Conservation (phyloP, 768 basidiomycete species). For the Coprinellus micaceus region DNA sequence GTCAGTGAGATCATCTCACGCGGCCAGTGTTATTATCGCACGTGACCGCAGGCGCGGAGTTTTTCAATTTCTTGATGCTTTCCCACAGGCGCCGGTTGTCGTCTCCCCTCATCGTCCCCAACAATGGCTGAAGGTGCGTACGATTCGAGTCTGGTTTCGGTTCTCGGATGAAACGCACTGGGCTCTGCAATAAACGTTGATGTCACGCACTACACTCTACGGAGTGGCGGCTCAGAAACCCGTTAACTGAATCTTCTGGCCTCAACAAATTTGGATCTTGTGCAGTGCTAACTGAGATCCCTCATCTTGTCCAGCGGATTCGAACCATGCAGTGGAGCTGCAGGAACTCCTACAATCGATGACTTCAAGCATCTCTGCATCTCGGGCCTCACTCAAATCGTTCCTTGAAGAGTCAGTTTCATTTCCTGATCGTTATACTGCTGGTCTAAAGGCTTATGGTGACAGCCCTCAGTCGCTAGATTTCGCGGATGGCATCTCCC, state of each 20-base stretch:
- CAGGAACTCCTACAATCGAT: constrained; percentile 48
- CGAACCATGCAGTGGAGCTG: constrained; percentile 21
- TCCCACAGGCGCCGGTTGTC: not conserved
- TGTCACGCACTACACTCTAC: constrained; percentile 44
- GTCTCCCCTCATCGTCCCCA: not conserved
- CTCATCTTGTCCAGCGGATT: constrained; percentile 19
- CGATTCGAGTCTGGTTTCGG: constrained; percentile 2
- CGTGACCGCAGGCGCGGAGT: too few species aligned
- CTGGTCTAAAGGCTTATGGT: constrained; percentile 12
- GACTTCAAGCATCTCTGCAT: constrained; percentile 57
- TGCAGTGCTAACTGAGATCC: constrained; percentile 4
- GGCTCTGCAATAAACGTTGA: constrained; percentile 46
- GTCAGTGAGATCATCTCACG: too few species aligned
- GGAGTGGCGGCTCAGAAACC: constrained; percentile 53
- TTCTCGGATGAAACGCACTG: constrained; percentile 56
- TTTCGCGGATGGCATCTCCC: constrained; percentile 79
- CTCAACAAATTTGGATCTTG: too few species aligned
- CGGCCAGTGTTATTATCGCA: too few species aligned
- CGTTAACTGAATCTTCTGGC: constrained; percentile 43
- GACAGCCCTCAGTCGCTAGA: constrained; percentile 34
- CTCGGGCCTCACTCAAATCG: constrained; percentile 51
- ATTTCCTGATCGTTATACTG: constrained; percentile 7
- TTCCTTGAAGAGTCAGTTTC: constrained; percentile 51
- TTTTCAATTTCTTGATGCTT: too few species aligned
- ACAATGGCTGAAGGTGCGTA: constrained; percentile 12